Conservation (phyloP, 495 filamentous ascomycete species). For the Corynascus novoguineensis region DNA sequence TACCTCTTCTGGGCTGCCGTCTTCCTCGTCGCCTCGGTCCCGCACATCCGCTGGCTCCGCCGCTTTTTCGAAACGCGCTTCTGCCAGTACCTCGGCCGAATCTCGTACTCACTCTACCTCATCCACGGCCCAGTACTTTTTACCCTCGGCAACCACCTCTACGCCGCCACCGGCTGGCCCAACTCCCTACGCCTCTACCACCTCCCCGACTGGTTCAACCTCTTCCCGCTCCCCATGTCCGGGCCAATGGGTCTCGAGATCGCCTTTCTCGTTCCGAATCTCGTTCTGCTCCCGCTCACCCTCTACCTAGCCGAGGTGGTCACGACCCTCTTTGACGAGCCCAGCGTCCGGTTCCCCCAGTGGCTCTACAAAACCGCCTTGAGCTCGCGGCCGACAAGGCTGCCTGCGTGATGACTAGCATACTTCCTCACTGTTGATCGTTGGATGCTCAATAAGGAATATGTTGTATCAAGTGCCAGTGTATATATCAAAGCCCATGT, state of each 20-base stretch:
- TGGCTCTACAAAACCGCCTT: conserved; percentile 46
- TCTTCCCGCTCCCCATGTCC: conserved; percentile 41
- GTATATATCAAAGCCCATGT: too few species aligned
- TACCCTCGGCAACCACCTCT: conserved; percentile 40
- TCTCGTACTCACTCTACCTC: conserved; percentile 61
- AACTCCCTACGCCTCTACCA: conserved; percentile 32
- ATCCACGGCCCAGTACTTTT: conserved; percentile 57
- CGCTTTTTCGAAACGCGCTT: conserved; percentile 53
- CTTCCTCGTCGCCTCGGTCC: conserved; percentile 50
- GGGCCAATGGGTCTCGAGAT: conserved; percentile 53
- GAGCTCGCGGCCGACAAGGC: conserved; percentile 1
- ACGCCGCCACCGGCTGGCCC: conserved; percentile 49
- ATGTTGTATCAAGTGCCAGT: too few species aligned
- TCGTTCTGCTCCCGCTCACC: conserved; percentile 52
- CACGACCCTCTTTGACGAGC: conserved; percentile 52
- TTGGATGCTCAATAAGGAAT: too few species aligned
- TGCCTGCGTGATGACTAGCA: conserved; percentile 15
- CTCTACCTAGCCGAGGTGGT: conserved; percentile 53
- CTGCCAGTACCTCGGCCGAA: conserved; percentile 59
- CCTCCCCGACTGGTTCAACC: conserved; percentile 42
- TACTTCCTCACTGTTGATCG: too few species aligned
- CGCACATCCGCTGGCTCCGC: conserved; percentile 39
- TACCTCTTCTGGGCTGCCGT: conserved; percentile 49
- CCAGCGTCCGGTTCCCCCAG: conserved; percentile 46
- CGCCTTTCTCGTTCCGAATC: conserved; percentile 47